Conservation (phyloP, 139 green algal genomes). For the Closterium sp. region DNA sequence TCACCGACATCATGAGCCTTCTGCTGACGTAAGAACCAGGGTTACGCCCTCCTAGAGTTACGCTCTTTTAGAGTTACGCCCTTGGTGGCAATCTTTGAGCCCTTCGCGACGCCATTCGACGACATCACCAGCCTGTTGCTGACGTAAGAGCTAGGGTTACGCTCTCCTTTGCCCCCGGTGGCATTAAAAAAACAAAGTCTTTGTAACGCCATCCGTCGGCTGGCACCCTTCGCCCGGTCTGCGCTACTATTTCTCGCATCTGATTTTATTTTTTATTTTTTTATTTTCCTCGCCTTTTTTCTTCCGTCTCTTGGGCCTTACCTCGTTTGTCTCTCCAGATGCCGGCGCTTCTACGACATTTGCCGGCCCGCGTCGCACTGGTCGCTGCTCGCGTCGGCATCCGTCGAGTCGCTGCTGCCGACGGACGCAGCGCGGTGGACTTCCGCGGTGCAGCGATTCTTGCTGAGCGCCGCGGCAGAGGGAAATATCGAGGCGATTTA, state of each 20-base stretch:
- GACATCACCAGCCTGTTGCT: no score
- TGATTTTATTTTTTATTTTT: neutral
- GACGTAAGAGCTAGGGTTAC: no score
- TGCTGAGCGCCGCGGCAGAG: neutral
- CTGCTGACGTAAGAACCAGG: neutral
- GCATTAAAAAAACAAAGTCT: no score
- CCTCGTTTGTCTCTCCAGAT: neutral
- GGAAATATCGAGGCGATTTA: neutral
- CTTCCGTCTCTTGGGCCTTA: neutral
- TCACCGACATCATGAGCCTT: neutral
- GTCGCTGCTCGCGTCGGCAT: neutral
- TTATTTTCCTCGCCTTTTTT: neutral
- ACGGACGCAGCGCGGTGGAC: neutral
- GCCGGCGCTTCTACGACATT: neutral
- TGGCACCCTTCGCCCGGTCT: neutral
- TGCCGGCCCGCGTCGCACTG: neutral
- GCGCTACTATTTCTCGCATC: no score
- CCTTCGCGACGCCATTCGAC: no score
- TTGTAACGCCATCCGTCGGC: no score
- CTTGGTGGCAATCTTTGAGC: no score
- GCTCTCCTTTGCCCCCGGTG: no score
- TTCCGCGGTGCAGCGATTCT: neutral
- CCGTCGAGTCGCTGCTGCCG: neutral
- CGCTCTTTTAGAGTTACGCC: no score
- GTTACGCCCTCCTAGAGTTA: no score